Conservation (phyloP, 2,329 filamentous ascomycete species). For the Sporothrix euskadiensis region DNA sequence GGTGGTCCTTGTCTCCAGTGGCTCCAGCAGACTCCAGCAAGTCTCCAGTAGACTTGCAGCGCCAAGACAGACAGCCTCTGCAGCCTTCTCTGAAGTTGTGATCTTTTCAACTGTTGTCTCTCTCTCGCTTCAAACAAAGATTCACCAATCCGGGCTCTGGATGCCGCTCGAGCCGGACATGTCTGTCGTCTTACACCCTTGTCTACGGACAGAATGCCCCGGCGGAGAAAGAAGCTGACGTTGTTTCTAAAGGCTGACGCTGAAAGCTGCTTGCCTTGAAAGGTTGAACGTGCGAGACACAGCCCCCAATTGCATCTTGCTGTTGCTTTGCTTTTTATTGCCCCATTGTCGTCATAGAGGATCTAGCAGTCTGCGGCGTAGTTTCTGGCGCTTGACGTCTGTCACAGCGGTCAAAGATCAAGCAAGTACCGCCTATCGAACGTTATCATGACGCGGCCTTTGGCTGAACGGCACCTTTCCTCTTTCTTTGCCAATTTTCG, state of each 20-base stretch:
- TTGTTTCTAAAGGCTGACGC: background rate
- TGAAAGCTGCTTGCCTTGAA: background rate
- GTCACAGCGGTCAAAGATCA: background rate
- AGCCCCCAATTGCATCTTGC: background rate
- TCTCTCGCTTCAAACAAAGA: background rate
- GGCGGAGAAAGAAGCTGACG: background rate
- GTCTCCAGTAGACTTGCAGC: background rate
- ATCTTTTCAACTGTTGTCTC: background rate
- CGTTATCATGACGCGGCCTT: background rate
- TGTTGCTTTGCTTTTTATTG: background rate
- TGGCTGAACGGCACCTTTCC: background rate
- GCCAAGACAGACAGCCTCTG: conserved; percentile 12
- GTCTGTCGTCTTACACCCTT: background rate
- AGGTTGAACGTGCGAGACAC: background rate
- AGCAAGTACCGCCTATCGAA: background rate
- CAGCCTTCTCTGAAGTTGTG: conserved; percentile 8
- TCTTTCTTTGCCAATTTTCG: background rate
- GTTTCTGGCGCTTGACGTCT: background rate
- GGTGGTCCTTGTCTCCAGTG: background rate
- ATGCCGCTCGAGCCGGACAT: conserved; percentile 17
- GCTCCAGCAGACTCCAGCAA: background rate
- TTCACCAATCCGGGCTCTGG: background rate
- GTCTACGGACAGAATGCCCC: background rate
- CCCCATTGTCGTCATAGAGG: background rate
- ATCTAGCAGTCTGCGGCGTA: background rate